Conservation (phyloP, 805 yeast genomes). For the Pichia paraexigua region DNA sequence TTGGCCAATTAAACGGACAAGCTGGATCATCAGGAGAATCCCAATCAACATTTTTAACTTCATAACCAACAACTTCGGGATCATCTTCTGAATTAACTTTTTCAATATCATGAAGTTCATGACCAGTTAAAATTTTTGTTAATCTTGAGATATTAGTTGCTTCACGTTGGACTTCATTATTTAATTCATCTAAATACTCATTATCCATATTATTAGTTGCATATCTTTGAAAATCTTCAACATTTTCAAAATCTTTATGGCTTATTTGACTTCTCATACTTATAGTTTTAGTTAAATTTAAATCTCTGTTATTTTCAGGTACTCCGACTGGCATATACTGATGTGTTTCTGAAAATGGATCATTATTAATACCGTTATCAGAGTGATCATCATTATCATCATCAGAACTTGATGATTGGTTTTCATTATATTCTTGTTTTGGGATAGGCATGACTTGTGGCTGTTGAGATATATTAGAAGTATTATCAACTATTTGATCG, state of each 20-base stretch:
- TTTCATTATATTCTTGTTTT: background rate
- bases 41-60: constrained; percentile 43
- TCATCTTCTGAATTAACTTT: constrained; percentile 19
- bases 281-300: constrained; percentile 4
- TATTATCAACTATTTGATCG: background rate
- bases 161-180: constrained; percentile 17
- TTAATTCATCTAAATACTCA: constrained; percentile 19
- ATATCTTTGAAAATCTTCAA: constrained; percentile 1
- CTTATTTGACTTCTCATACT: background rate
- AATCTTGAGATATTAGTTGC: constrained; percentile 16
- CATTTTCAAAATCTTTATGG: background rate
- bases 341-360: background rate
- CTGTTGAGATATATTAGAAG: background rate
- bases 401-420: background rate
- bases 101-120: constrained; percentile 5
- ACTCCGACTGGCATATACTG: background rate
- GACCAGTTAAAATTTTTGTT: constrained; percentile 12
- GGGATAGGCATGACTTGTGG: background rate
- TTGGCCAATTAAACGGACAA: constrained; percentile 65
- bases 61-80: constrained; percentile 22
- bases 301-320: background rate
- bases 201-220: background rate
- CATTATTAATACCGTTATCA: background rate
- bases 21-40: constrained; percentile 51
- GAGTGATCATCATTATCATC: background rate